These are phyloP conservation scores for Nothophoma quercina DNA, from an alignment of 2,329 filamentous ascomycete genomes.

Conservation along the genomic window DNA sequence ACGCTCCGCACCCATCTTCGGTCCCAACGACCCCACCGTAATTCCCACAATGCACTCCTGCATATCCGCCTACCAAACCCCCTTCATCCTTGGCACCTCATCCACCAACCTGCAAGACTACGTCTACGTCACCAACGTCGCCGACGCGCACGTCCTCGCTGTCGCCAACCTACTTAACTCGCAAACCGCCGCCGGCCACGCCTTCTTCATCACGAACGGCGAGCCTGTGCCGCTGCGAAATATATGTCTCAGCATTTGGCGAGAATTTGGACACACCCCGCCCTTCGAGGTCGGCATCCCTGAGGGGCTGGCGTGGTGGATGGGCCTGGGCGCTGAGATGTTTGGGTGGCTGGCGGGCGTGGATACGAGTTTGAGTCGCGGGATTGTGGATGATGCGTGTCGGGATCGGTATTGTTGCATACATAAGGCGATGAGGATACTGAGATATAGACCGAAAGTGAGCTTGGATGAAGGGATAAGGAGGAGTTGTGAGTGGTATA, in stretches of 20 bases:
- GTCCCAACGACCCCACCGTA: constrained; percentile 82
- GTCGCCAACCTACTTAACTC: constrained; percentile 74
- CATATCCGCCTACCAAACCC: constrained; percentile 72
- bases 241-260: constrained; percentile 81
- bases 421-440: constrained; percentile 58
- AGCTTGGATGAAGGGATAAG: constrained; percentile 60
- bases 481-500: constrained; percentile 31
- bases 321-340: constrained; percentile 57
- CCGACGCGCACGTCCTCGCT: constrained; percentile 84
- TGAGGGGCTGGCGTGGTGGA: constrained; percentile 55
- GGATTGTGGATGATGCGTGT: constrained; percentile 63
- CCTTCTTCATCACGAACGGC: constrained; percentile 91
- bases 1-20: constrained; percentile 88
- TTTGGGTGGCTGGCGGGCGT: constrained; percentile 56
- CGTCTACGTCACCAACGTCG: constrained; percentile 73
- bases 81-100: constrained; percentile 77
- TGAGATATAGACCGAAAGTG: constrained; percentile 62
- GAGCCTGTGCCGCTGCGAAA: constrained; percentile 91
- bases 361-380: constrained; percentile 59
- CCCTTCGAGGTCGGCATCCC: constrained; percentile 59
- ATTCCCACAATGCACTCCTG: constrained; percentile 77
- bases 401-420: constrained; percentile 62
- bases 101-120: constrained; percentile 75
- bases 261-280: constrained; percentile 63
- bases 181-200: constrained; percentile 71